A percentile compares a stretch with the other conserved stretches of the same genome.
phyloP scores from a whole-genome alignment of 2,329 filamentous ascomycete species.

The Pochonia chlamydosporia region DNA sequence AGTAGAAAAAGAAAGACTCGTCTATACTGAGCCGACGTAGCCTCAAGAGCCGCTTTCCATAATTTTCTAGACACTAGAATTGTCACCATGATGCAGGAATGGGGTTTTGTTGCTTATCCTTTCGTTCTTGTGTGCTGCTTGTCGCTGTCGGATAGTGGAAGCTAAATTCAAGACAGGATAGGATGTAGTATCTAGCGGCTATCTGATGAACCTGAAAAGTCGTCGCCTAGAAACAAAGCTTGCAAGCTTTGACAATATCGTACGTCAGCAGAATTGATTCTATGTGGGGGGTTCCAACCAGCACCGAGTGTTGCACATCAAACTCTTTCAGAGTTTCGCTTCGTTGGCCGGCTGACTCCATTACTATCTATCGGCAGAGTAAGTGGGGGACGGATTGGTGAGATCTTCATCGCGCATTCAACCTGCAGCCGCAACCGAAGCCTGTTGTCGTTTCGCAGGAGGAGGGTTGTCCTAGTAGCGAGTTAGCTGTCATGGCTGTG shows the following conservation, averaged over 20 bases:
- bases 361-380: neutral
- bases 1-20: neutral
- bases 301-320: neutral
- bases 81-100: neutral
- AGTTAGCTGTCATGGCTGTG: conserved; percentile 19
- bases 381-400: neutral
- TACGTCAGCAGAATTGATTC: conserved; percentile 5
- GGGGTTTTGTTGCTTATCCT: neutral
- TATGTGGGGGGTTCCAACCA: neutral
- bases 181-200: neutral
- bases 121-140: neutral
- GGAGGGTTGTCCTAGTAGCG: conserved; percentile 28
- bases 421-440: conserved; percentile 34
- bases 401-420: conserved; percentile 14
- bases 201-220: neutral
- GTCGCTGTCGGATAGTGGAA: neutral
- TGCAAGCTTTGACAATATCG: conserved; percentile 4
- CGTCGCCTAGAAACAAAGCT: conserved; percentile 2
- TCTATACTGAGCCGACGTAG: neutral
- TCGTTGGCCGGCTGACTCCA: neutral
- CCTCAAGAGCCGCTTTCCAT: neutral
- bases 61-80: neutral
- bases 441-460: conserved; percentile 35
- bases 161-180: neutral
- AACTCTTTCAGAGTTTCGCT: neutral